phyloP scores from a whole-genome alignment of 2,329 filamentous ascomycete species.

The Pseudogymnoascus sp. region DNA sequence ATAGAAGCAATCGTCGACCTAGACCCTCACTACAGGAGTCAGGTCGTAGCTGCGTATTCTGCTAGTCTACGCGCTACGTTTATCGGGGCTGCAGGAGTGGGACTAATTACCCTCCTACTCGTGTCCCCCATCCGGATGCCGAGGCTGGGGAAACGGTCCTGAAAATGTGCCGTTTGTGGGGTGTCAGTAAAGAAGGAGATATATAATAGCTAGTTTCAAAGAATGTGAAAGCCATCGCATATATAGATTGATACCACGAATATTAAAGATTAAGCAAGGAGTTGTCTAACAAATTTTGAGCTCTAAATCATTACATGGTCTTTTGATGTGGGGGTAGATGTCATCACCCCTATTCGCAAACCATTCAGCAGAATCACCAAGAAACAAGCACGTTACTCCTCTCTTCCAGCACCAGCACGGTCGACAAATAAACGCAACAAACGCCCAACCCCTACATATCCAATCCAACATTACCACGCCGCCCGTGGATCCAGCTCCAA shows the following conservation, averaged over 20 bases:
- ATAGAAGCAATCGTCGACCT: slow-evolving; percentile 46
- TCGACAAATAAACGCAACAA: not conserved
- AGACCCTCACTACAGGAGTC: slow-evolving; percentile 38
- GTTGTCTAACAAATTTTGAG: not conserved
- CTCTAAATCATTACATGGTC: not conserved
- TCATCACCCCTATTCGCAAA: not conserved
- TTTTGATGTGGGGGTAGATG: not conserved
- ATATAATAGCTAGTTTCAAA: not conserved
- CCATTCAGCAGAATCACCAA: not conserved
- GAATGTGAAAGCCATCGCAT: not conserved
- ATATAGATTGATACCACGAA: not conserved
- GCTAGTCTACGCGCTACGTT: slow-evolving; percentile 41
- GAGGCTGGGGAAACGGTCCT: slow-evolving; percentile 40
- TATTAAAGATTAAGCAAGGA: not conserved
- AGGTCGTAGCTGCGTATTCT: slow-evolving; percentile 50
- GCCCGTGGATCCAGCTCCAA: not conserved
- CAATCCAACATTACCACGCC: not conserved
- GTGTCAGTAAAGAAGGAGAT: not conserved
- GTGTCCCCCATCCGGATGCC: slow-evolving; percentile 48
- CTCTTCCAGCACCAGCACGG: not conserved
- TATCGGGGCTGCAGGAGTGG: slow-evolving; percentile 37
- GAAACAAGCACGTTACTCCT: not conserved
- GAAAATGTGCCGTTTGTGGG: not conserved
- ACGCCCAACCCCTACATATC: not conserved
- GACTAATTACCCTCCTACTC: slow-evolving; percentile 40